Evolutionary conservation across 306 rosid genomes (phyloP), one percentile per base, ranked within the genome.

Genomic region (Fagus crenata): DNA sequence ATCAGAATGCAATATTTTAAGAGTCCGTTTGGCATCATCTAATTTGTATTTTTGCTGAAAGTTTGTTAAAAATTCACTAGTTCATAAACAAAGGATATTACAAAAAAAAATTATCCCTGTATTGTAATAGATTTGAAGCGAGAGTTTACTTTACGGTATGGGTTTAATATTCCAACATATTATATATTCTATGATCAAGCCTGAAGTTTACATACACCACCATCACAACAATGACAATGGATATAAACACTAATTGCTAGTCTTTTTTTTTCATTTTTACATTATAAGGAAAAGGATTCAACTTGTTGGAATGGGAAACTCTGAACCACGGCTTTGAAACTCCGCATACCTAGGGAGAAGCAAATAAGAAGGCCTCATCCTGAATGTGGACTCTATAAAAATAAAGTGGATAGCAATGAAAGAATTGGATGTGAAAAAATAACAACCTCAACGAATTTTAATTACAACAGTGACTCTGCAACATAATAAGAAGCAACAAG

Each of bases 361-460:
- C 40, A 60, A 12, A 60, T 3, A 32, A 32, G 67, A 32, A 4
- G 17, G 28, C 22, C 9, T 35, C 41, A 5, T 63, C 69, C 11
- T 63, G 8, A 35, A 63, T 63, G 22, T 36, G 69, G 1, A 12
- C 43, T 14, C 9, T 63, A 2, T 36, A 35, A 13, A 39, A 63
- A 14, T 1, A 5, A 11, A 63, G 5, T 11, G 67, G 69, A 63
- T 7, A 63, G 13, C 42, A 63, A 63, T 13, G 41, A 61, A 61
- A 61, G 41, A 68, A 75, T 22, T 49, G 31, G 43, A 71, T 28
- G 72, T 72, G 67, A 61, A 37, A 42, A 65, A 49, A 49, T 54
- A 65, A 22, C 36, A 60, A 60, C 43, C 81, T 88, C 96, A 0
- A 93, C 53, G 84, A 31, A 63, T 91, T 91, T 70, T 91, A 90